These are phyloP conservation scores for Boletus coccyginus DNA, from an alignment of 768 basidiomycete genomes.

Conservation along the genomic window DNA sequence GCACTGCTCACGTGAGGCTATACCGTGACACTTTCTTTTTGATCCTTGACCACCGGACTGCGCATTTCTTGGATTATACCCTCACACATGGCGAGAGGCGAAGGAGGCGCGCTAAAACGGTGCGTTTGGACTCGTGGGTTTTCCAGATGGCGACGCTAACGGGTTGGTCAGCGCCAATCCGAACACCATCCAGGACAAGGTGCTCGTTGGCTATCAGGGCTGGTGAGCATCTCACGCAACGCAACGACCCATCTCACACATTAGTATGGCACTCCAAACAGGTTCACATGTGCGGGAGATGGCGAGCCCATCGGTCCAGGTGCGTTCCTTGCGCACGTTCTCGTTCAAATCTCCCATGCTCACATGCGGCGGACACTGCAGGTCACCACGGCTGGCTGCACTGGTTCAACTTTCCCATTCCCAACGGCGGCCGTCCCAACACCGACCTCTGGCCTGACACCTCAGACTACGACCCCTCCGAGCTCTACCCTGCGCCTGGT, in stretches of 20 bases:
- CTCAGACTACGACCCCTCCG: conserved; percentile 64
- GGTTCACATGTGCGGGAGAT: conserved; percentile 73
- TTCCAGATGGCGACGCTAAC: too few relatives aligned
- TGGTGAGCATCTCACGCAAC: conserved; percentile 49
- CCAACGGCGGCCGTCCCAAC: conserved; percentile 67
- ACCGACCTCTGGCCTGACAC: conserved; percentile 81
- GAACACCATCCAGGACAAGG: conserved; percentile 78
- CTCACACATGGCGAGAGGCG: too few relatives aligned
- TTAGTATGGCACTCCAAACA: conserved; percentile 20
- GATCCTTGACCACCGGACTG: too few relatives aligned
- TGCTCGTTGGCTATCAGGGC: conserved; percentile 85
- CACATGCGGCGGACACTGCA: neutral
- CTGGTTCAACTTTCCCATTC: conserved; percentile 72
- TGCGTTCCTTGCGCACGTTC: conserved; percentile 12
- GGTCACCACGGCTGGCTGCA: conserved; percentile 87
- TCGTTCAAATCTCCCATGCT: neutral
- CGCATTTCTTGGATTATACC: too few relatives aligned
- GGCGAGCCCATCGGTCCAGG: conserved; percentile 66
- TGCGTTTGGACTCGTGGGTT: too few relatives aligned
- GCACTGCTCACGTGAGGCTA: too few relatives aligned
- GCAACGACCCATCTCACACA: neutral
- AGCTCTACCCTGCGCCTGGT: conserved; percentile 69
- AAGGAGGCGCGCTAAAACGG: too few relatives aligned
- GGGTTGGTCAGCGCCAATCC: conserved; percentile 50
- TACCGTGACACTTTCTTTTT: too few relatives aligned